Conservation (phyloP, 345 rosid genomes). For the Salix udensis region DNA sequence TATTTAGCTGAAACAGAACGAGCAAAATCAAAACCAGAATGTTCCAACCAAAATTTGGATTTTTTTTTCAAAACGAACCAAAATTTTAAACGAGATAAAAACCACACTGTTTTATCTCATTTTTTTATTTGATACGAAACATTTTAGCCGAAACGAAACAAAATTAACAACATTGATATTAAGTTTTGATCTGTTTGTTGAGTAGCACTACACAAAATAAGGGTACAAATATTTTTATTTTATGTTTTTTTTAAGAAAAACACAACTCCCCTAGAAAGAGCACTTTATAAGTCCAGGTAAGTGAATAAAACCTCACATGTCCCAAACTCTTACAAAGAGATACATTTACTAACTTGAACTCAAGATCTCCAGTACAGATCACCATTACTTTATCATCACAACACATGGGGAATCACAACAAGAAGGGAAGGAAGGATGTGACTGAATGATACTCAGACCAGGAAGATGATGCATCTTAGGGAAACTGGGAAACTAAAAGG, state of each 20-base stretch:
- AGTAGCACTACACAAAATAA: neutral
- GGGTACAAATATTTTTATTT: neutral
- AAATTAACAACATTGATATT: no score
- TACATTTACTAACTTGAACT: rapidly evolving
- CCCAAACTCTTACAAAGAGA: rapidly evolving
- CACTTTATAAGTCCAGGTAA: no score
- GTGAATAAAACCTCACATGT: no score
- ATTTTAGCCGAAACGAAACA: no score
- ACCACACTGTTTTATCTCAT: rapidly evolving
- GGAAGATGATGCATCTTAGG: neutral
- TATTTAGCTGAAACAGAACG: rapidly evolving
- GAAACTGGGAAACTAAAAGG: neutral
- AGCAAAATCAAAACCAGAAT: no score
- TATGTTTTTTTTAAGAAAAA: no score
- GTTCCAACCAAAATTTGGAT: no score
- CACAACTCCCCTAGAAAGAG: no score
- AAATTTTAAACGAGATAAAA: no score
- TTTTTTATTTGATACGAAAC: no score
- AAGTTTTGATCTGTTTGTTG: neutral
- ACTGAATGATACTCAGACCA: neutral
- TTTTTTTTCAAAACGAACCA: no score
- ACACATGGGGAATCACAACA: neutral
- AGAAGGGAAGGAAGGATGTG: neutral
- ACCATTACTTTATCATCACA: no score
- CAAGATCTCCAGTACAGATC: rapidly evolving